Base-by-base conservation (phyloP, 75 land plant species). In the Chamaecyparis obtusa region DNA sequence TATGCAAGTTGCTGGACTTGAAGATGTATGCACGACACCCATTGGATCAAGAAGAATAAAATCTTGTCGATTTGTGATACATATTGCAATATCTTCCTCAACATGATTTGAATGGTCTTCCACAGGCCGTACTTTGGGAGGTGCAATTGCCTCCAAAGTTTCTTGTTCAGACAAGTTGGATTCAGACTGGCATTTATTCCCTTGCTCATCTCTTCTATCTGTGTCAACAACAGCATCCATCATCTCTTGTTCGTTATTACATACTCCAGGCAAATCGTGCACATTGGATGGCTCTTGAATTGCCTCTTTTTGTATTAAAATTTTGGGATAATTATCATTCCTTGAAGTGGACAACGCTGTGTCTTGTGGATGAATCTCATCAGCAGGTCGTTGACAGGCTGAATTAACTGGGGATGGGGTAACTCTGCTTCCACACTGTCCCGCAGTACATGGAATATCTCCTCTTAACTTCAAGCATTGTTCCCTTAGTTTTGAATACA, bases 401-500 rank as follows among this genome's bases (percentile, higher is more conserved):
- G 16, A 49, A 19, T n/a, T 43, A 37, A 21, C 30, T 69, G 44
- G 87, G 21, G 87, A 8, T 41, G 51, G 41, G 21, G 30, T 30
- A 36, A 48, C 44, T 75, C 69, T 16, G 64, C 72, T 77, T 24
- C 43, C 44, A 7, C 11, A 21, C 3, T 60, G 54, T 43, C 87
- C 87, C 24, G 39, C 60, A 88, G 56, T 51, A 32, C 76, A 13
- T 41, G 60, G 67, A 51, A 86, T 64, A 88, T 27, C 16, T 43
- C 27, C n/a, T 74, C 82, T 81, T 55, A 44, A 69, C 76, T 19
- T 86, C 86, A 87, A 35, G 17, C 83, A 86, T 37, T 35, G 35
- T 57, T 57, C 44, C 8, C 54, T 37, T 87, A 96, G 56, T 86
- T 82, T 91, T 27, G 60, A 76, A 88, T 91, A 91, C 48, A 92